Base-by-base conservation (phyloP, 2,329 filamentous ascomycete species). In the Lecanoromycetidae sp. region DNA sequence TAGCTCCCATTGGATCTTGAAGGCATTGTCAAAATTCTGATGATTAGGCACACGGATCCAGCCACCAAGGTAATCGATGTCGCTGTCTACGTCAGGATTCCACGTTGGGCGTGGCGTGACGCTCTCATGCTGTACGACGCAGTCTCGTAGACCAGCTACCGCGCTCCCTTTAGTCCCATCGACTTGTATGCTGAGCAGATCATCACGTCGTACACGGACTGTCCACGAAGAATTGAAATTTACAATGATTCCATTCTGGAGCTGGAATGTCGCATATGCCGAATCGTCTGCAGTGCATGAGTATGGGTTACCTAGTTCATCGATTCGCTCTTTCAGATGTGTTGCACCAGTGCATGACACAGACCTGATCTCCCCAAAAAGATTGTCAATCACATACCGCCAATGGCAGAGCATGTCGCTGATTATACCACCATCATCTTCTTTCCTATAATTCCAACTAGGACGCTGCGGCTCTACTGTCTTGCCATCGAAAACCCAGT, bases 361-460 rank as follows among this genome's bases (percentile, higher is more conserved):
- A 12, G 42, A 37, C n/a, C 20, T 37, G 17, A 45, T 45, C 29
- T 12, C 22, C 10, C 42, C 42, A 37, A 45, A 45, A 5, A 45
- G 42, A 13, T 32, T 32, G 7, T 35, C 29, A 12, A 45, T 45
- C 12, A 45, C 15, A 15, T 45, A 45, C 17, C 35, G 27, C 42
- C 42, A 45, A 23, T 45, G 42, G 42, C 42, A 45, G 20, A 45
- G 32, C 42, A 45, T 45, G 26, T 45, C 42, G 19, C 29, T 38
- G 27, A 45, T 45, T 12, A 45, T 45, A 5, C 42, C 42, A n/a
- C 42, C 42, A 10, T 32, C 42, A 10, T 45, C 42, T 26, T 45
- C 42, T 37, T 6, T 23, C 5, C 32, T 12, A 15, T 38, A 45
- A 22, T 45, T 45, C 42, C 42, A 45, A 30, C 42, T 45, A 12